Percentiles rank a stretch among this genome's conserved stretches.
phyloP scores from a whole-genome alignment of 2,329 filamentous ascomycete species.

The Xylariaceae sp. region DNA sequence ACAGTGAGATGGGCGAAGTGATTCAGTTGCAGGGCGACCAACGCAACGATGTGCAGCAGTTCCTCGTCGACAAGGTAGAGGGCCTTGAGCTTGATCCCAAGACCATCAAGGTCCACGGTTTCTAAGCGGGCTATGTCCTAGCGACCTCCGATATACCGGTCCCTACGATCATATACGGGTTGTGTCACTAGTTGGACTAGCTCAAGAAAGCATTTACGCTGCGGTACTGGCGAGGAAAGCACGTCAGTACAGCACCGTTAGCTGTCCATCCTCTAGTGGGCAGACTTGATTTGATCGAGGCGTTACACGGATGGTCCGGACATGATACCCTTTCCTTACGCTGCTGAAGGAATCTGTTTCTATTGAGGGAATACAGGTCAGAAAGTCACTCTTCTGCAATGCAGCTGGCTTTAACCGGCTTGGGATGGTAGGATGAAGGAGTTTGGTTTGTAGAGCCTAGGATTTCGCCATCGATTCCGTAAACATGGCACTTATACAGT shows the following conservation, averaged over 20 bases:
- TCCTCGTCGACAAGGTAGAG: constrained; percentile 92
- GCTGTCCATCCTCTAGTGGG: constrained; percentile 21
- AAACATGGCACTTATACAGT: constrained; percentile 20
- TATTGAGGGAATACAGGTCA: constrained; percentile 9
- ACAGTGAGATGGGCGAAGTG: constrained; percentile 97
- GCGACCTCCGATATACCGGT: constrained; percentile 21
- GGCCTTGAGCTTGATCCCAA: constrained; percentile 91
- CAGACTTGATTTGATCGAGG: constrained; percentile 27
- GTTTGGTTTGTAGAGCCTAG: constrained; percentile 20
- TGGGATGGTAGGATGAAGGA: constrained; percentile 17
- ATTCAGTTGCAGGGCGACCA: constrained; percentile 99
- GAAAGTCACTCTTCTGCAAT: constrained; percentile 4
- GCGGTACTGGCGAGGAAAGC: background rate
- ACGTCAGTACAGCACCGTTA: constrained; percentile 19
- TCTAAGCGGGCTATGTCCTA: constrained; percentile 44
- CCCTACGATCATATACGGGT: constrained; percentile 19
- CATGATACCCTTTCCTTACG: constrained; percentile 31
- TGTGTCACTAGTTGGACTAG: constrained; percentile 19
- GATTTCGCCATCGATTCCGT: constrained; percentile 26
- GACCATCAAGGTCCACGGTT: constrained; percentile 83
- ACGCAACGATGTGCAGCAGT: constrained; percentile 97
- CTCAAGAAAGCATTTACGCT: too few species aligned
- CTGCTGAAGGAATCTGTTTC: constrained; percentile 14
- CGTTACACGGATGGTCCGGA: constrained; percentile 30
- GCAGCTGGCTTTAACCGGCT: too few species aligned